Evolutionary conservation across 805 yeast genomes (phyloP).

Genomic region (Lipomyces yamadae): DNA sequence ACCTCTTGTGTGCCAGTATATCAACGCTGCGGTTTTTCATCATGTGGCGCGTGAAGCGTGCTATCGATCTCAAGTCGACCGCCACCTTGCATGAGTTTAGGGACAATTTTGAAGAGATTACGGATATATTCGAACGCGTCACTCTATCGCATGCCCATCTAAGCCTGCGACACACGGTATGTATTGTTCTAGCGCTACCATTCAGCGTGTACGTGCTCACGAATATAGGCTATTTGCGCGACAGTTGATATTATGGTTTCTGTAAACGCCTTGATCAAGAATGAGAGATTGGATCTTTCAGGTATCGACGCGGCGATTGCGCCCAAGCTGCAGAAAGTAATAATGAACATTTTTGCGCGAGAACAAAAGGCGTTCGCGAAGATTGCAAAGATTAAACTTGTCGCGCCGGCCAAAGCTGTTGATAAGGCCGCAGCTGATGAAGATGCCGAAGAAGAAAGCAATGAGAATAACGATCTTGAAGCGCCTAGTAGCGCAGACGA

Average conservation of each 20-base stretch:
- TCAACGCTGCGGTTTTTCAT: slow-evolving; percentile 19
- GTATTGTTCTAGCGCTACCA: background rate
- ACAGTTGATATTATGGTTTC: slow-evolving; percentile 24
- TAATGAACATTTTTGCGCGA: slow-evolving; percentile 18
- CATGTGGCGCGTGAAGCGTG: slow-evolving; percentile 27
- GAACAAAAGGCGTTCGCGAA: slow-evolving; percentile 20
- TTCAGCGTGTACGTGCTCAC: background rate
- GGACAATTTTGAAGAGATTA: slow-evolving; percentile 4
- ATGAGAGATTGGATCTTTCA: slow-evolving; percentile 8
- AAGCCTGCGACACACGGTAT: slow-evolving; percentile 14
- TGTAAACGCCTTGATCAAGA: slow-evolving; percentile 15
- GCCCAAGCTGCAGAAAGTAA: slow-evolving; percentile 17
- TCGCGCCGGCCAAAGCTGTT: slow-evolving; percentile 10
- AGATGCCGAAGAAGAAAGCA: slow-evolving; percentile 7
- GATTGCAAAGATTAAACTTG: slow-evolving; percentile 15
- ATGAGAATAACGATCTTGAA: slow-evolving; percentile 4
- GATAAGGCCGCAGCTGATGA: slow-evolving; percentile 12
- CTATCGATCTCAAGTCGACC: slow-evolving; percentile 15
- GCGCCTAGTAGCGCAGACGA: slow-evolving; percentile 9
- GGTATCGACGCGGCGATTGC: slow-evolving; percentile 5
- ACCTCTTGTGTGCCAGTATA: slow-evolving; percentile 9
- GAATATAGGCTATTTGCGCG: slow-evolving; percentile 15
- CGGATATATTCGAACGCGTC: slow-evolving; percentile 6
- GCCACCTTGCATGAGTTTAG: background rate
- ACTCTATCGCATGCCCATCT: slow-evolving; percentile 7